Evolutionary conservation across 2,329 filamentous ascomycete genomes (phyloP), one percentile per base, ranked within the genome.

Genomic region (Colletotrichum australisinense): DNA sequence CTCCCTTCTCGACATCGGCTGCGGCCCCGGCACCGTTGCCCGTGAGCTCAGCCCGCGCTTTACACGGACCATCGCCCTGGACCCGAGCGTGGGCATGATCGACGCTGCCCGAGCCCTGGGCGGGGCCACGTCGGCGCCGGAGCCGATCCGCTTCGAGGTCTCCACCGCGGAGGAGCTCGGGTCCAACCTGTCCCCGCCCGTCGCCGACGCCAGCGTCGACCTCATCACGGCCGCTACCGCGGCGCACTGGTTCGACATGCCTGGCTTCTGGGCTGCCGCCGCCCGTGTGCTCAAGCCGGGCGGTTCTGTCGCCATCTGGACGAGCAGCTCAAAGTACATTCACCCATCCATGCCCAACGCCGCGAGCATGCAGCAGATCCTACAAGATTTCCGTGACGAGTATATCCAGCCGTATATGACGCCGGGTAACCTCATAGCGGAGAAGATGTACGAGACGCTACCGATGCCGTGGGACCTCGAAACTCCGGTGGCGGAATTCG

Each of bases 241-340:
- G 0, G 87, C 87, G 0, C 89, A 91, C 78, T 91, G 89, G 89
- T 90, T 91, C 79, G 83, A 91, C 75, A 85, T 90, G 83, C 75
- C 81, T 0, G 67, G 68, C 0, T 90, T 91, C 80, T 91, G 87
- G 84, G 60, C 74, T 3, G 79, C 80, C 0, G 88, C 88, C 0
- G 85, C 85, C 0, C 79, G 80, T 14, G 79, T 87, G 1, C 79
- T 91, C 7, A 85, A 83, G 73, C 86, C 88, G 0, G 86, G 86
- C n/a, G 89, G 89, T 26, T 89, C 84, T 3, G 85, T 91, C 0
- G 88, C 88, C 0, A 68, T 91, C 1, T 91, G 88, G 87, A 80
- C 80, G 0, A 79, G 78, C 3, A 82, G 81, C 6, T 72, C 76
- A 1, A 75, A 81, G 24, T 69, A 73, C 12, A 70, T 81, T 4